Conservation (phyloP, 2,329 filamentous ascomycete genomes). For the Cladosporium velox region DNA sequence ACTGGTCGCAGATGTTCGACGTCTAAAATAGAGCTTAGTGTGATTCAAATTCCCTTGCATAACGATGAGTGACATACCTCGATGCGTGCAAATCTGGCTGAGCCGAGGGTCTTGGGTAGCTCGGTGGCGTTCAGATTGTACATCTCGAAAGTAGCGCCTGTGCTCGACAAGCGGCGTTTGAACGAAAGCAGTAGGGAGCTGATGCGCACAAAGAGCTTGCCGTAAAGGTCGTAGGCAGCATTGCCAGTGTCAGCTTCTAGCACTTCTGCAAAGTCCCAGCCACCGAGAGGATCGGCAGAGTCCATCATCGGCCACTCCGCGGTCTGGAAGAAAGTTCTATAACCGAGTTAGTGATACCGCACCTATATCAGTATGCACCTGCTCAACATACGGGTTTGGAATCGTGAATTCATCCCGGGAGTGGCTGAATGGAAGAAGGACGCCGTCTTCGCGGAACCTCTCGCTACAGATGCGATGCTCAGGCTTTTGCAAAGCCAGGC, state of each 20-base stretch:
- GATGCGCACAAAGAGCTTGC: slow-evolving; percentile 42
- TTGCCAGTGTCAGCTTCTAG: slow-evolving; percentile 26
- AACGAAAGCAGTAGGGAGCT: slow-evolving; percentile 35
- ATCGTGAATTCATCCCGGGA: slow-evolving; percentile 36
- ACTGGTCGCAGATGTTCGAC: neutral
- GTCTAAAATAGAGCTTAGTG: neutral
- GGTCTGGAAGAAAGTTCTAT: slow-evolving; percentile 41
- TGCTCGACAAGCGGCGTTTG: slow-evolving; percentile 29
- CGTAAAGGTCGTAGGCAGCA: slow-evolving; percentile 41
- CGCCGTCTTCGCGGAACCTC: slow-evolving; percentile 42
- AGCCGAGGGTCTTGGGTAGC: slow-evolving; percentile 24
- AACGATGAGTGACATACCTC: neutral
- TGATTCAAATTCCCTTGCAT: too few species aligned
- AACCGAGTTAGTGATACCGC: neutral
- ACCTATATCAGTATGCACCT: too few species aligned
- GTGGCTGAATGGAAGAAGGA: slow-evolving; percentile 45
- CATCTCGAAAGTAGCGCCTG: slow-evolving; percentile 34
- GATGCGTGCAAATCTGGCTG: neutral
- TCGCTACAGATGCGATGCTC: slow-evolving; percentile 32
- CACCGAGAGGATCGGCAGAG: slow-evolving; percentile 39
- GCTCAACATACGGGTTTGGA: slow-evolving; percentile 45
- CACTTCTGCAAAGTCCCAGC: slow-evolving; percentile 42
- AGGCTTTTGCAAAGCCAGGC: slow-evolving; percentile 23
- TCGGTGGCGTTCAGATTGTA: slow-evolving; percentile 32
- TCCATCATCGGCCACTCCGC: slow-evolving; percentile 43